Evolutionary conservation across 345 rosid species (phyloP), one percentile per base, ranked within the genome.

Genomic region (Boechera retrofracta): DNA sequence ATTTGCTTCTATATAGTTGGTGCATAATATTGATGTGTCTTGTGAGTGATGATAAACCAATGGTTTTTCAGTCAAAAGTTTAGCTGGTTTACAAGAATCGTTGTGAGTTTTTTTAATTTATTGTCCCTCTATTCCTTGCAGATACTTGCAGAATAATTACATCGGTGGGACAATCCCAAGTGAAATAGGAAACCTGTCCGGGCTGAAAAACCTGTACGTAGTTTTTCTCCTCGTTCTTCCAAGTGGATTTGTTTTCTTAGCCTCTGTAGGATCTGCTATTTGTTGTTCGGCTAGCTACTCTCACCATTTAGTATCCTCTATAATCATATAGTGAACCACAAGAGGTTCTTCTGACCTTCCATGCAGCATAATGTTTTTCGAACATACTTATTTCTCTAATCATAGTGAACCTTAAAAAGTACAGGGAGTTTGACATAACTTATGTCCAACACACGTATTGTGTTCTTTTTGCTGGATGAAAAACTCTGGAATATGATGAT

Each of bases 101-200:
- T 29, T 67, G 16, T 8, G 24, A 47, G 10, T 3, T 31, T 26
- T 71, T n/a, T 12, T 45, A 11, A n/a, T 38, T 36, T 10, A 13
- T 13, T 63, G 8, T 21, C 41, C 52, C 47, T 33, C 39, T 68
- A 58, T 83, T 62, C 62, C 70, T 28, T 79, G 61, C 89, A 95
- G 99, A 82, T 88, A 69, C 84, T 82, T 95, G 97, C 99, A 92
- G 87, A 84, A 89, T 36, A 95, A 95, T 86, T 95, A 87, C 88
- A 79, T 95, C 49, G 87, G 89, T 64, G 98, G 92, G 38, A 45
- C 67, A 29, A 86, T 95, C 79, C 99, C 99, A 38, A 84, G 85
- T 81, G 99, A 92, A 85, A 45, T 95, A 63, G 99, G 96, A 82
- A 92, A 89, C 74, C 82, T 95, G 62, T 85, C 96, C 2, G 75